These are phyloP conservation scores for Begonia loranthoides DNA, from an alignment of 306 rosid genomes.

Conservation along the genomic window DNA sequence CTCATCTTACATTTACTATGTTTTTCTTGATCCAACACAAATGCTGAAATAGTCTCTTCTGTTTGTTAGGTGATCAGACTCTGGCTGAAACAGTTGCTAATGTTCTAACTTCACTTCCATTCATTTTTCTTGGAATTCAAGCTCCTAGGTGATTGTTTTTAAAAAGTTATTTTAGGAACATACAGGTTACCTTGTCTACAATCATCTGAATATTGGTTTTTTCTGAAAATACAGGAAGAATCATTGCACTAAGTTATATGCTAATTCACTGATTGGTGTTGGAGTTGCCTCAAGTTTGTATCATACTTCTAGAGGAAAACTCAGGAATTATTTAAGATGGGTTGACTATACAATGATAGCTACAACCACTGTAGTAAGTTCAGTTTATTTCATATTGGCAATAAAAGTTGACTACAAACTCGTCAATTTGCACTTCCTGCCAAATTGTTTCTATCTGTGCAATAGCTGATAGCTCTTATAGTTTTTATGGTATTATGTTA, in stretches of 20 bases:
- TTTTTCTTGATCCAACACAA: constrained; percentile 1
- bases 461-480: no score
- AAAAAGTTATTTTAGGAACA: constrained; percentile 10
- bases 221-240: constrained; percentile 48
- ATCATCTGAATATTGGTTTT: constrained; percentile 9
- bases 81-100: constrained; percentile 63
- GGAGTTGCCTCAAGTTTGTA: constrained; percentile 93
- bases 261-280: constrained; percentile 94
- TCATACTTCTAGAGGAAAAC: constrained; percentile 68
- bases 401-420: constrained; percentile 2
- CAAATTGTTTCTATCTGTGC: no score
- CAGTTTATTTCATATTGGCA: not conserved
- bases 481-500: no score
- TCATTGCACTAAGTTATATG: constrained; percentile 61
- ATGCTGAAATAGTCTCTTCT: not conserved
- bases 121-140: constrained; percentile 66
- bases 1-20: not conserved
- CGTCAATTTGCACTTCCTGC: not conserved
- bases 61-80: constrained; percentile 51
- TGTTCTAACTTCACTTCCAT: constrained; percentile 88
- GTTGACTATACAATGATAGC: constrained; percentile 94
- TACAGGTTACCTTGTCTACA: constrained; percentile 1
- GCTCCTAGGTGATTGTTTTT: constrained; percentile 59
- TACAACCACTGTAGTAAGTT: constrained; percentile 76
- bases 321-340: constrained; percentile 79